Base-by-base conservation (phyloP, 2,329 filamentous ascomycete genomes). In the Scedosporium dehoogii region DNA sequence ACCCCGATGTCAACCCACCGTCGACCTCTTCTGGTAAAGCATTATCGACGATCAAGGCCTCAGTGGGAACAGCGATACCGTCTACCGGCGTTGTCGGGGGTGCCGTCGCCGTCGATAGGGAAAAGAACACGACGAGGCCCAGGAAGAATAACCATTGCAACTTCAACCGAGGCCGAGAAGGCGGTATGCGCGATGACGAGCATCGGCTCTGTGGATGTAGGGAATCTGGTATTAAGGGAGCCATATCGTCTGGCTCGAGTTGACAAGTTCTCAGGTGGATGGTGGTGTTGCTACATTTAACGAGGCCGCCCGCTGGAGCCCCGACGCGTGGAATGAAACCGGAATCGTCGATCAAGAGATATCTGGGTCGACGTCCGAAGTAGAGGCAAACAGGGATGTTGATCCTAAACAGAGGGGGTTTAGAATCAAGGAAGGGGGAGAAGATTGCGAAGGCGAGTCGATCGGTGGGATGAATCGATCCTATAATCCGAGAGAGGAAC, bases 1-100 rank as follows among this genome's bases (percentile, higher is more conserved):
- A 58, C 12, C 68, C 53, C 65, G 67, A 65, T 25, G 63, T 63
- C 67, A 64, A 68, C n/a, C 64, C 61, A n/a, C 64, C 67, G 48
- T 64, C 58, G 29, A 68, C 62, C 46, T 63, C 62, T 21, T 63
- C 60, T 6, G 67, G 67, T 5, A 60, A 61, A 57, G 64, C 59
- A 38, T 62, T 61, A 61, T 68, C 67, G 33, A 68, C 60, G 9
- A 56, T 21, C 33, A 56, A 51, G 10, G 27, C 21, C 18, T 56
- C 48, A 14, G 29, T 23, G n/a, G 48, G 48, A 6, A 27, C 18
- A 14, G 14, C 33, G 18, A 55, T 6, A 10, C 21, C 51, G 55
- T 63, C 61, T 55, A 62, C 60, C 23, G 58, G 38, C 41, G 46
- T 57, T 46, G 58, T 60, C 58, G 51, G 14, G 25, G 58, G 41